Evolutionary conservation across 176 grass and related monocot species (phyloP), one percentile per base, ranked within the genome.

Genomic region (Oryza longistaminata): DNA sequence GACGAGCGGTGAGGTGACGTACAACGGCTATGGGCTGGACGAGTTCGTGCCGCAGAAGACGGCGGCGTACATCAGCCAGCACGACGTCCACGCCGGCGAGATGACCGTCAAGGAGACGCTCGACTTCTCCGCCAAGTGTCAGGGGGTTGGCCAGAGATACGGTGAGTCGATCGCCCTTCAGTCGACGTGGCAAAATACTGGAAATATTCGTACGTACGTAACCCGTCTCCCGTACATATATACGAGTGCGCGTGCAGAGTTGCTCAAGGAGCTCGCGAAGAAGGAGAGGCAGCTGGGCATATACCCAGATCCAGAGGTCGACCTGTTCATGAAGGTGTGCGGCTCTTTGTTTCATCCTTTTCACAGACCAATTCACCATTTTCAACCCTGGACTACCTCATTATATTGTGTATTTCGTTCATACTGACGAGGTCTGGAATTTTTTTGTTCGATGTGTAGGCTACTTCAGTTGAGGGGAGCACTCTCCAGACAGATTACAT

Each of bases 271-370:
- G 90, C 67, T 99, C 39, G n/a, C 93, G 12, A 86, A 88, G 88
- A 89, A 93, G 88, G 96, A 99, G 90, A 92, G 92, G 69, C 81
- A 84, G 53, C 87, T 86, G 42, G 86, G 96, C 66, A 99, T 99
- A 75, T 70, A 91, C 48, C 96, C 96, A 4, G 96, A 99, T 78
- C 66, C 96, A 1, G 96, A 99, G 66, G 96, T 99, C 7, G 96
- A 99, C 88, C 88, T 99, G 52, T 99, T 99, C 76, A 99, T 99
- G 96, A 99, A 99, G 93, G 96, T 98, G 80, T 26, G n/a, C 85
- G 92, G 91, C 6, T 58, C 13, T 49, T 49, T 10, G 34, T 7
- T 34, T 33, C 46, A 29, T 74, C 24, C n/a, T 50, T 11, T 10
- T 43, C 78, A 22, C 17, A 0, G 6, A 73, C 31, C 52, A 17